Evolutionary conservation across 768 basidiomycete genomes (phyloP).

Genomic region (Boletus pseudopeckii): DNA sequence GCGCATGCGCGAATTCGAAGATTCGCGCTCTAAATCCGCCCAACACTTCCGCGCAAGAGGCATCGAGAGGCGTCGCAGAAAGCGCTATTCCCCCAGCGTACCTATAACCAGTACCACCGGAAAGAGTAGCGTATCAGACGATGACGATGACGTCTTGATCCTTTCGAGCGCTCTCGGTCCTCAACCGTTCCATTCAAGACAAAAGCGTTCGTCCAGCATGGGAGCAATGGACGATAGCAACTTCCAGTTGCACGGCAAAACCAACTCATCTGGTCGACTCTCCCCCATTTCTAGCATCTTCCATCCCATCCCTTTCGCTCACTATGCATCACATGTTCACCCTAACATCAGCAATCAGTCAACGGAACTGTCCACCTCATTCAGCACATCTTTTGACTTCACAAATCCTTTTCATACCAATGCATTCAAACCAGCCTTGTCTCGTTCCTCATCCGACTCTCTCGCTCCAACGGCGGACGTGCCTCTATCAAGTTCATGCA

Average conservation of each 20-base stretch:
- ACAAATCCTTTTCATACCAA: constrained; percentile 25
- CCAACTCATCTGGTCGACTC: constrained; percentile 16
- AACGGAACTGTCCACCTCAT: constrained; percentile 17
- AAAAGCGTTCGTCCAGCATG: constrained; percentile 45
- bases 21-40: constrained; percentile 42
- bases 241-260: constrained; percentile 13
- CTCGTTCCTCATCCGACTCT: constrained; percentile 18
- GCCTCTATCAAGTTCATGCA: constrained; percentile 2
- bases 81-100: constrained; percentile 32
- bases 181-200: constrained; percentile 23
- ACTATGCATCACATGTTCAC: constrained; percentile 11
- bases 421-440: constrained; percentile 19
- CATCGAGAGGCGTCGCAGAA: constrained; percentile 41
- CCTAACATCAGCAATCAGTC: constrained; percentile 11
- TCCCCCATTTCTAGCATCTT: constrained; percentile 26
- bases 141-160: constrained; percentile 58
- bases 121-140: constrained; percentile 30
- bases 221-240: constrained; percentile 41
- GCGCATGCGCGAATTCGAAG: constrained; percentile 73
- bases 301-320: constrained; percentile 10
- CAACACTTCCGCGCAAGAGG: constrained; percentile 39
- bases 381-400: constrained; percentile 28
- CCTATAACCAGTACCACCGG: constrained; percentile 10
- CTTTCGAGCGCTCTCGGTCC: constrained; percentile 31
- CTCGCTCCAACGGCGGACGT: constrained; percentile 8